Percentiles rank a stretch among this genome's conserved stretches.
Evolutionary conservation across 1,139 yeast genomes (phyloP).

Genomic region (Candida tetrigidarum): DNA sequence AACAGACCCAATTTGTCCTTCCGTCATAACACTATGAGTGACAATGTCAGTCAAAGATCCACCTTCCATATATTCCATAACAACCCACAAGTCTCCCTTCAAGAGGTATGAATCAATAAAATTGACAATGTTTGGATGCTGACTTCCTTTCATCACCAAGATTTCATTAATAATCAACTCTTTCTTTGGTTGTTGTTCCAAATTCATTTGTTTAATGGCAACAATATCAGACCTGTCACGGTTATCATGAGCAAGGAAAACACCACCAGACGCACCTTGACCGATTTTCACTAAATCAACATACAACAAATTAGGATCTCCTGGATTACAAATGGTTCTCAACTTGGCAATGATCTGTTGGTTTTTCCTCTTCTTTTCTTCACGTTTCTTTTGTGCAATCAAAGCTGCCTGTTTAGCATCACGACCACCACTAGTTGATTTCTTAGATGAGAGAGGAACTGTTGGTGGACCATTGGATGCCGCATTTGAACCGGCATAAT

Average conservation of each 20-base stretch:
- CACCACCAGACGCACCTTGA: conserved; percentile 99
- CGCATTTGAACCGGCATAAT: not conserved
- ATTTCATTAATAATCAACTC: conserved; percentile 94
- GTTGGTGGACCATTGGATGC: conserved; percentile 6
- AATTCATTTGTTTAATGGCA: conserved; percentile 95
- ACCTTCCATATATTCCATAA: conserved; percentile 99
- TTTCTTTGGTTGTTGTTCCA: conserved; percentile 93
- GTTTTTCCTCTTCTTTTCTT: conserved; percentile 69
- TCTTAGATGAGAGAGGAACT: conserved; percentile 13
- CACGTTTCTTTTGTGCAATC: conserved; percentile 70
- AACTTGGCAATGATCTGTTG: conserved; percentile 73
- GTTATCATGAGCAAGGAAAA: conserved; percentile 81
- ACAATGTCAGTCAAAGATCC: conserved; percentile 96
- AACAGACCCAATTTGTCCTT: conserved; percentile 97
- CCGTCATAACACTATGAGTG: conserved; percentile 93
- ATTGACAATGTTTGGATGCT: conserved; percentile 90
- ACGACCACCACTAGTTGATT: conserved; percentile 35
- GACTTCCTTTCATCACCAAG: conserved; percentile 90
- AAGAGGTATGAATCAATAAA: conserved; percentile 83
- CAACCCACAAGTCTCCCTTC: conserved; percentile 86
- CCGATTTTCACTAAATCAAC: conserved; percentile 81
- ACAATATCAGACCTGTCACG: conserved; percentile 64
- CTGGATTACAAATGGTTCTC: conserved; percentile 78
- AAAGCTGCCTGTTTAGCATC: conserved; percentile 61
- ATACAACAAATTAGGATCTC: conserved; percentile 83